A percentile compares a stretch with the other conserved stretches of the same genome.
These are phyloP conservation scores for Erythrobasidium yunnanense DNA, from an alignment of 768 basidiomycete genomes.

Conservation along the genomic window DNA sequence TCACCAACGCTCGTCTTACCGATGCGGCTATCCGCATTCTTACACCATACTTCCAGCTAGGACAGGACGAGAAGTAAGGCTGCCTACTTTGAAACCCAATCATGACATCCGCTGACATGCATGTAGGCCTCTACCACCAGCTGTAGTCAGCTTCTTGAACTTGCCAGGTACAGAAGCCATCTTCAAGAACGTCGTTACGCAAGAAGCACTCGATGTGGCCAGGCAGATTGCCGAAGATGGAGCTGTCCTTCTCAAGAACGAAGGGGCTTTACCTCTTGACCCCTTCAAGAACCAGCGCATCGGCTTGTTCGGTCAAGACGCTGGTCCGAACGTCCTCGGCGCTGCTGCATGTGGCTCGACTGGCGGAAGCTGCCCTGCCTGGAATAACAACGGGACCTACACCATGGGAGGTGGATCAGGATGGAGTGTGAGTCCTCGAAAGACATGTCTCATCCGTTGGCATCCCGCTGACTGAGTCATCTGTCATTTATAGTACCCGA, in stretches of 20 bases:
- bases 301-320: constrained; percentile 26
- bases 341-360: background rate
- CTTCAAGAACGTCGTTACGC: constrained; percentile 27
- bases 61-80: too few species aligned
- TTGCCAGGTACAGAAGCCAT: constrained; percentile 3
- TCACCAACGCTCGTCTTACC: too few species aligned
- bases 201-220: constrained; percentile 17
- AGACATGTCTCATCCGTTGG: too few species aligned
- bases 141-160: constrained; percentile 16
- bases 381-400: constrained; percentile 21
- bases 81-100: too few species aligned
- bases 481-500: too few species aligned
- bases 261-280: constrained; percentile 25
- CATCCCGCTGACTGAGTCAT: too few species aligned
- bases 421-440: too few species aligned
- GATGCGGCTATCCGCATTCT: too few species aligned
- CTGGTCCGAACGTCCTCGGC: constrained; percentile 19
- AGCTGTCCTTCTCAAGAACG: constrained; percentile 28
- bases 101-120: too few species aligned
- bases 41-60: too few species aligned
- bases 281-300: constrained; percentile 7
- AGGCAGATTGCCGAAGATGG: constrained; percentile 27
- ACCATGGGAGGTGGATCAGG: constrained; percentile 22
- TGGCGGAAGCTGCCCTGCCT: constrained; percentile 14
- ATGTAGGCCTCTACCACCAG: too few species aligned